A percentile compares a stretch with the other conserved stretches of the same genome.
These are phyloP conservation scores for Didymellaceae sp. DNA, from an alignment of 2,329 filamentous ascomycete species.

Conservation along the genomic window DNA sequence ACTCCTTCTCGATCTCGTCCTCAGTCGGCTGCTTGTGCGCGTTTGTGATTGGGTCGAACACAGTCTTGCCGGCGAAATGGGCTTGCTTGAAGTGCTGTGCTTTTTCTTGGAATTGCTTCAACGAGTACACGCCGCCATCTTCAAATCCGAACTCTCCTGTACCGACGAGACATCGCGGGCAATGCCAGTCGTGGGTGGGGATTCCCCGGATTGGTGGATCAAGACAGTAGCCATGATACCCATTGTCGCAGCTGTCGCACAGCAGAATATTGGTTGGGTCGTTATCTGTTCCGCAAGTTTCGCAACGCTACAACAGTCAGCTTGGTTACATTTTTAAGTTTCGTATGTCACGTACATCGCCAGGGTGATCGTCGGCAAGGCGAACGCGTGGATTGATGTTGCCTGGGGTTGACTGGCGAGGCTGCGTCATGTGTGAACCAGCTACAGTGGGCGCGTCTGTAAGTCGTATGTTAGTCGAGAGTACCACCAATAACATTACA, in stretches of 20 bases:
- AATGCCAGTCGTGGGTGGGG: conserved; percentile 93
- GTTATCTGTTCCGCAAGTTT: conserved; percentile 82
- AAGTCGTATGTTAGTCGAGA: conserved; percentile 37
- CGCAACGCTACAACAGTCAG: conserved; percentile 70
- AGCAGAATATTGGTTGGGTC: conserved; percentile 73
- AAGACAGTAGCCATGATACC: conserved; percentile 85
- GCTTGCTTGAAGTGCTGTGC: conserved; percentile 93
- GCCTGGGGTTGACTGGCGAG: conserved; percentile 79
- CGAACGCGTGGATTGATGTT: conserved; percentile 63
- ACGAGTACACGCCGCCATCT: conserved; percentile 92
- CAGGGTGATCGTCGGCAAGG: conserved; percentile 59
- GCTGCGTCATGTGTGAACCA: conserved; percentile 95
- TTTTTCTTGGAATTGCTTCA: conserved; percentile 95
- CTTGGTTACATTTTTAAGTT: conserved; percentile 1
- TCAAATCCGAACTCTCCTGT: conserved; percentile 98
- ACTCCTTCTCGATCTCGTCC: conserved; percentile 94
- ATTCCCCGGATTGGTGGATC: conserved; percentile 81
- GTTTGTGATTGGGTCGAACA: conserved; percentile 82
- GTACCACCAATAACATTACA: conserved; percentile 27
- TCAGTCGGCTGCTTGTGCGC: conserved; percentile 83
- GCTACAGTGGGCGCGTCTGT: conserved; percentile 78
- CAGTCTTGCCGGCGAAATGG: conserved; percentile 91
- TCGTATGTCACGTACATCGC: conserved; percentile 57
- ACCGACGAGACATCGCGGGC: conserved; percentile 90
- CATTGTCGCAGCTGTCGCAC: conserved; percentile 91